A percentile compares a stretch with the other conserved stretches of the same genome.
Evolutionary conservation across 257 asterid genomes (phyloP).

Genomic region (Oldenlandia corymbosa): DNA sequence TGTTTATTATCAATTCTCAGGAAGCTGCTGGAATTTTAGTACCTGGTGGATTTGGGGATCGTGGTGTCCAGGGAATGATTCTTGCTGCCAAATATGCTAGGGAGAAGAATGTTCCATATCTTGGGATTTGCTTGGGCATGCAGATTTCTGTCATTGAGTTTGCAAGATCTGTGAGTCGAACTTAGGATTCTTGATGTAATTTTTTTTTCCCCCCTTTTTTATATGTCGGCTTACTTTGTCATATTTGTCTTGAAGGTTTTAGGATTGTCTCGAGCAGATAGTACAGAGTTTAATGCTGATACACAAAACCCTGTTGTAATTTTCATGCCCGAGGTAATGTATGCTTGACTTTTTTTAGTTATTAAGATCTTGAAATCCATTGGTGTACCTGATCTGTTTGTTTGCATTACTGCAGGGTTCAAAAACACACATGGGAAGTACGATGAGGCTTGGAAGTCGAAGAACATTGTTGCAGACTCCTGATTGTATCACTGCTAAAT

Average conservation of each 20-base stretch:
- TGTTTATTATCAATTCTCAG: no score
- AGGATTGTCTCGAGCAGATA: constrained; percentile 64
- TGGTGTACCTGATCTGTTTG: constrained; percentile 15
- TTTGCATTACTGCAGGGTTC: constrained; percentile 51
- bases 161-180: constrained; percentile 71
- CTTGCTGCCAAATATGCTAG: constrained; percentile 96
- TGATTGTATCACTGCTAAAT: constrained; percentile 80
- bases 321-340: constrained; percentile 95
- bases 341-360: constrained; percentile 2
- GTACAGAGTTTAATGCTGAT: constrained; percentile 72
- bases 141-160: constrained; percentile 93
- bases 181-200: constrained; percentile 5
- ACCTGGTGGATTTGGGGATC: constrained; percentile 99
- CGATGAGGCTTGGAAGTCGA: constrained; percentile 96
- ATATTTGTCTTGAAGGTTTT: constrained; percentile 43
- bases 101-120: constrained; percentile 76
- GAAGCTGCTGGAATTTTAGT: constrained; percentile 87
- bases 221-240: constrained; percentile 9
- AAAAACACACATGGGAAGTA: constrained; percentile 94
- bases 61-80: constrained; percentile 93
- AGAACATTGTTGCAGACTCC: constrained; percentile 76
- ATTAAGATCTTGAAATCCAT: constrained; percentile 7
- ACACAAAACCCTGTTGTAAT: constrained; percentile 75
- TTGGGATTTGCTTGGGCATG: constrained; percentile 98
- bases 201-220: constrained; percentile 8